Evolutionary conservation across 495 filamentous ascomycete species (phyloP).

Genomic region (Aspergillus conjunctus): DNA sequence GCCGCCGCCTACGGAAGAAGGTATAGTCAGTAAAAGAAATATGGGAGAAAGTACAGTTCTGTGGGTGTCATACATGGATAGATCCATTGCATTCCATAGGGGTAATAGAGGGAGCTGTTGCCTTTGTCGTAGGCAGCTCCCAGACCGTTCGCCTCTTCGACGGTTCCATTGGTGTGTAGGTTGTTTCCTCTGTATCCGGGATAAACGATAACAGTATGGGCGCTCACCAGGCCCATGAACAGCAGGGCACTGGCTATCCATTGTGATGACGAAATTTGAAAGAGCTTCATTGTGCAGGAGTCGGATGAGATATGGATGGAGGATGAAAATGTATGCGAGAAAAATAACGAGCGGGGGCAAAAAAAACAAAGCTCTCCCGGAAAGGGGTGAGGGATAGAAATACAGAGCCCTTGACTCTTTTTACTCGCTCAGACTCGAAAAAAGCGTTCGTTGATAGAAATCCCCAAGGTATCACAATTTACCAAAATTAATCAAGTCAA

Average conservation of each 20-base stretch:
- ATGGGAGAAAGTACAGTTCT: neutral
- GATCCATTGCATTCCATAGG: constrained; percentile 96
- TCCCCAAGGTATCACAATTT: neutral
- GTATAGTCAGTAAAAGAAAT: neutral
- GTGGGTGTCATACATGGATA: constrained; percentile 79
- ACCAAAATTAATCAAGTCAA: constrained; percentile 18
- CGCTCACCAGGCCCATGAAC: constrained; percentile 55
- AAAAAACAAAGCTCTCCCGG: constrained; percentile 3
- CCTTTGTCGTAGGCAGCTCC: constrained; percentile 44
- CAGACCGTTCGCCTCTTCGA: constrained; percentile 46
- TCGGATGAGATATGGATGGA: neutral
- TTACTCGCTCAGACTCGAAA: no score
- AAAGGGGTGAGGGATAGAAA: neutral
- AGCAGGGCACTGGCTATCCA: constrained; percentile 55
- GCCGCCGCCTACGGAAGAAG: constrained; percentile 70
- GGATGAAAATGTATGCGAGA: neutral
- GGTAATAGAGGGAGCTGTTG: constrained; percentile 56
- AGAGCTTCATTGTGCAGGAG: constrained; percentile 29
- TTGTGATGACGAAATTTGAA: constrained; percentile 45
- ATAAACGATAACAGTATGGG: constrained; percentile 90
- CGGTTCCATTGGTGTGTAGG: constrained; percentile 71
- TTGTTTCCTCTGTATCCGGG: constrained; percentile 96
- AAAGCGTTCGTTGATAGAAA: no score
- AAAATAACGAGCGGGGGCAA: constrained; percentile 2
- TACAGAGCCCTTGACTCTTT: no score